Conservation (phyloP, 495 filamentous ascomycete genomes). For the Trichoderma parareesei region DNA sequence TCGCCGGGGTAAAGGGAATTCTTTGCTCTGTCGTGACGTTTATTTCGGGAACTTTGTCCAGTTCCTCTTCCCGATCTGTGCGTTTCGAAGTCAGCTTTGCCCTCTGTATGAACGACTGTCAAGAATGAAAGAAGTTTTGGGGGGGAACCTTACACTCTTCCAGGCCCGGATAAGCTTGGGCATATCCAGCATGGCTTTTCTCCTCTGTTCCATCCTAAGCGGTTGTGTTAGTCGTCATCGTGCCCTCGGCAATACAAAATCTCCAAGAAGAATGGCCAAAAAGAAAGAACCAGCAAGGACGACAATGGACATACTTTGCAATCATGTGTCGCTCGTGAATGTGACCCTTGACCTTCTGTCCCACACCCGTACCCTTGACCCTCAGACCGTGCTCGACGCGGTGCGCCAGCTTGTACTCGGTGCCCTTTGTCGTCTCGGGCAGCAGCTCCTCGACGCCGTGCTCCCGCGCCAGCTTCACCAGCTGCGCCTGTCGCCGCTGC, state of each 20-base stretch:
- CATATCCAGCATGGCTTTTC: constrained; percentile 91
- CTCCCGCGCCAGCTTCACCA: constrained; percentile 75
- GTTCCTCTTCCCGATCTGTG: constrained; percentile 70
- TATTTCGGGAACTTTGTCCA: constrained; percentile 89
- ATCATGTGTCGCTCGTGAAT: constrained; percentile 83
- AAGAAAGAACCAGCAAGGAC: no score
- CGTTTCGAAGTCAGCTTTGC: constrained; percentile 13
- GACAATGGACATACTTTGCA: constrained; percentile 45
- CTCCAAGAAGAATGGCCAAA: background rate
- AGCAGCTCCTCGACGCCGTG: constrained; percentile 79
- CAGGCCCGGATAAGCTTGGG: constrained; percentile 79
- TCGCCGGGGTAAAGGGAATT: background rate
- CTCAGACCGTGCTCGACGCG: constrained; percentile 64
- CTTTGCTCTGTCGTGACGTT: constrained; percentile 5
- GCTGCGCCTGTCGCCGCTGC: constrained; percentile 78
- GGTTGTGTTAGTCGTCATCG: constrained; percentile 13
- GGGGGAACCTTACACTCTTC: constrained; percentile 65
- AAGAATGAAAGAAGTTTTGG: background rate
- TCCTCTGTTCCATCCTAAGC: constrained; percentile 72
- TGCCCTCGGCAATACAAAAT: background rate
- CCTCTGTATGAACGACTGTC: background rate
- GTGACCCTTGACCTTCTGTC: constrained; percentile 92
- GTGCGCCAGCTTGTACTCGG: constrained; percentile 55
- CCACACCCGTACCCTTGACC: constrained; percentile 84
- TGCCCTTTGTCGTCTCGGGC: constrained; percentile 68